Percentiles rank a stretch among this genome's conserved stretches.
Evolutionary conservation across 495 filamentous ascomycete genomes (phyloP).

Genomic region (Tuber microsphaerosporum): DNA sequence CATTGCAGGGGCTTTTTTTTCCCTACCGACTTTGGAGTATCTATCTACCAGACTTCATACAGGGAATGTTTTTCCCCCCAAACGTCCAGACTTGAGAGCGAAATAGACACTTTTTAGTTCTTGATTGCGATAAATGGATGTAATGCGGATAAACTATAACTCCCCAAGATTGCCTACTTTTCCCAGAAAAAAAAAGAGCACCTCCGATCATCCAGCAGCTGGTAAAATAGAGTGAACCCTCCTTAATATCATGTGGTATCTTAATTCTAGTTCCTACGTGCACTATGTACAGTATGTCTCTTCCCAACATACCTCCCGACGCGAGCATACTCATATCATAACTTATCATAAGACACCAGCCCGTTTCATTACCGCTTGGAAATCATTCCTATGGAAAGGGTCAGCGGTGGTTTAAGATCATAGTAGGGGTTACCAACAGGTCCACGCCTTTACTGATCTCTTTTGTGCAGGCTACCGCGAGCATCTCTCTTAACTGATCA

Average conservation of each 20-base stretch:
- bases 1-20: not conserved
- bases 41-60: not conserved
- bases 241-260: too few species aligned
- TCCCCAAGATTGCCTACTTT: not conserved
- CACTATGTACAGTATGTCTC: too few species aligned
- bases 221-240: too few species aligned
- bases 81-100: not conserved
- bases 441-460: conserved; percentile 63
- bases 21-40: not conserved
- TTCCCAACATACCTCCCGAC: too few species aligned
- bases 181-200: not conserved
- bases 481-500: conserved; percentile 79
- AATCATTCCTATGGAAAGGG: conserved; percentile 55
- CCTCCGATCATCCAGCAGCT: not conserved
- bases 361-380: conserved; percentile 75
- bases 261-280: too few species aligned
- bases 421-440: conserved; percentile 23
- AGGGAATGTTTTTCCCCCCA: not conserved
- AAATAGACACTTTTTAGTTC: not conserved
- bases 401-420: conserved; percentile 8
- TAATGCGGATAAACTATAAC: not conserved
- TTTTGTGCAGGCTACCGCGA: conserved; percentile 82
- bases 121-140: not conserved
- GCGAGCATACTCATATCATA: not conserved
- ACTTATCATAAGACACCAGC: conserved; percentile 58